Evolutionary conservation across 164 flowering plant species (phyloP).

Genomic region (Tinospora cordifolia): DNA sequence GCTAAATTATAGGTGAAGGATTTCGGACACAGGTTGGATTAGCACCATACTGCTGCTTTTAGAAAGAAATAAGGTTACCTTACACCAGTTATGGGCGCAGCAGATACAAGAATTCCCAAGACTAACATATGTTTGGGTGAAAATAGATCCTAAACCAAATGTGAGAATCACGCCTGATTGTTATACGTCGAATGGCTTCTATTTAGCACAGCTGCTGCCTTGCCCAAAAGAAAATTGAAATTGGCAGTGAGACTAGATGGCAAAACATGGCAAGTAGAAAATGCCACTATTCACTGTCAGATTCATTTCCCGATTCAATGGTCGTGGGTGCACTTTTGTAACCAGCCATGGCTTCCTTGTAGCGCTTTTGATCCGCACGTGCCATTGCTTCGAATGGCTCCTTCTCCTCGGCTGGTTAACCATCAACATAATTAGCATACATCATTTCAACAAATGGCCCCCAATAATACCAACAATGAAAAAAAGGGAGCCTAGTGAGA

Average conservation of each 20-base stretch:
- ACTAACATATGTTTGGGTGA: too few species aligned
- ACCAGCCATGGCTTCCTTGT: slow-evolving; percentile 58
- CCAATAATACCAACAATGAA: neutral
- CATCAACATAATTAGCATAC: neutral
- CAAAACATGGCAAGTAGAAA: neutral
- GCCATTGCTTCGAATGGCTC: slow-evolving; percentile 81
- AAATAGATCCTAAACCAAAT: too few species aligned
- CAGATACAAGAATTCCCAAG: too few species aligned
- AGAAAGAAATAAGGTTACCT: too few species aligned
- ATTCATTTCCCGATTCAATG: slow-evolving; percentile 60
- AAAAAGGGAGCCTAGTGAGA: neutral
- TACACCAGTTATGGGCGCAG: too few species aligned
- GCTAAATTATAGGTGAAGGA: too few species aligned
- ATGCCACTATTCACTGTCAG: slow-evolving; percentile 44
- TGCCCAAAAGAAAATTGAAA: neutral
- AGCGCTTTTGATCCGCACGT: slow-evolving; percentile 65
- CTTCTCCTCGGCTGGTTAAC: slow-evolving; percentile 63
- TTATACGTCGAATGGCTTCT: neutral
- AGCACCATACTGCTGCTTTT: too few species aligned
- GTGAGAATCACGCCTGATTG: neutral
- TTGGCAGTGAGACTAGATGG: neutral
- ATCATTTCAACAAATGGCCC: neutral
- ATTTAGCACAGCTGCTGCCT: neutral
- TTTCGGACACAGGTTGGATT: too few species aligned
- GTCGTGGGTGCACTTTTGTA: slow-evolving; percentile 61